Evolutionary conservation across 1,284 basidiomycete genomes (phyloP).

Genomic region (Pyrrhoderma lamaoense): DNA sequence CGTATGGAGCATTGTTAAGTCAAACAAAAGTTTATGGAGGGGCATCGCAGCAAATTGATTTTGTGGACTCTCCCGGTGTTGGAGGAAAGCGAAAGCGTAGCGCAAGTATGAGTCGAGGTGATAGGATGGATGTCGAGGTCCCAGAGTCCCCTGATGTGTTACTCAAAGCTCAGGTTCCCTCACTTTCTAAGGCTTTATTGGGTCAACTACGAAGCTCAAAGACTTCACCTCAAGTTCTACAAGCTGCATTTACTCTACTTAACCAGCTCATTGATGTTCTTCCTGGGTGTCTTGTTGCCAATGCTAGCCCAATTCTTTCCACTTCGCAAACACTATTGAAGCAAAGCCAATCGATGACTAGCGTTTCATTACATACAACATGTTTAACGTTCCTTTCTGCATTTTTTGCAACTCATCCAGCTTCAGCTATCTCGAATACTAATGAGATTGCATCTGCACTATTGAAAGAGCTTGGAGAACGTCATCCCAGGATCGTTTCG

Average conservation of each 20-base stretch:
- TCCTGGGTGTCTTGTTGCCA: conserved; percentile 73
- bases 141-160: conserved; percentile 43
- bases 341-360: conserved; percentile 57
- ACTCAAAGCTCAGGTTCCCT: conserved; percentile 69
- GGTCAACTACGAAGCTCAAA: conserved; percentile 68
- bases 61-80: conserved; percentile 42
- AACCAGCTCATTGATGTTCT: conserved; percentile 73
- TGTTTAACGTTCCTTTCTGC: conserved; percentile 79
- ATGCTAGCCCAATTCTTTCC: conserved; percentile 55
- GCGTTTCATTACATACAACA: conserved; percentile 70
- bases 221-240: conserved; percentile 71
- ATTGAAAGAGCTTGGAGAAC: conserved; percentile 44
- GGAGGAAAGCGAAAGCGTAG: conserved; percentile 63
- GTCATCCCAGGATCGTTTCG: conserved; percentile 70
- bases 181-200: conserved; percentile 74
- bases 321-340: conserved; percentile 59
- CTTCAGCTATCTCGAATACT: conserved; percentile 61
- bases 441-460: conserved; percentile 40
- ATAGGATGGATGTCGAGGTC: conserved; percentile 63
- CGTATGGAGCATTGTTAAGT: conserved; percentile 74
- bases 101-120: conserved; percentile 41
- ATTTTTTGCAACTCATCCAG: conserved; percentile 78
- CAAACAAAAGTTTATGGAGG: conserved; percentile 78
- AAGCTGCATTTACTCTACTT: conserved; percentile 80
- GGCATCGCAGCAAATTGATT: conserved; percentile 25